Evolutionary conservation across 2,329 filamentous ascomycete species (phyloP), one percentile per base, ranked within the genome.

Genomic region (Dactylellina cionopaga): DNA sequence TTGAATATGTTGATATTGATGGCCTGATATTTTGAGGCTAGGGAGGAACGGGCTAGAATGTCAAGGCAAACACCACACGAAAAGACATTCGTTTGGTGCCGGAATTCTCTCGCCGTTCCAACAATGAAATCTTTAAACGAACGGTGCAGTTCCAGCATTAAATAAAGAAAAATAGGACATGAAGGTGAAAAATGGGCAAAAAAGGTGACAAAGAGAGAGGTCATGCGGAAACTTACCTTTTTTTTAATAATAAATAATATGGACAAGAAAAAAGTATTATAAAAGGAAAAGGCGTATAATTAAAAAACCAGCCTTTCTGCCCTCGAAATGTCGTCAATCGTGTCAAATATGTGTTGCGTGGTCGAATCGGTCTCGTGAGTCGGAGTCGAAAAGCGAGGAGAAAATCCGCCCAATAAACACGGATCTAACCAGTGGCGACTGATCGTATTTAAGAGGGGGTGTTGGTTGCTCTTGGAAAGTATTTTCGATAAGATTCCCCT

Each of bases 371-470:
- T 72, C 68, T 64, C 68, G 68, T 72, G 68, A 72, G 66, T 59
- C 49, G 41, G 33, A 58, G 56, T 46, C 49, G 25, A 64, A 64
- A 47, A 44, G 29, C 46, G n/a, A 35, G 56, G 58, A 33, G 59
- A 43, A 49, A 68, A 68, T 43, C 47, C 59, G 54, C 68, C 68
- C 68, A 72, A 65, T 72, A 65, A 60, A 65, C 58, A 72, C 59
- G 68, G 68, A 58, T 59, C 46, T 59, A 55, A 55, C 35, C 33
- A 63, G 58, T 17, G 66, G 68, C 59, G 59, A 65, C 59, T 33
- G 68, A 65, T 65, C 59, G 59, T 72, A 65, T 72, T 65, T 72
- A 65, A 59, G 52, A 72, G 56, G 54, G 44, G 47, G 58, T 44
- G 58, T 43, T 49, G 43, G 46, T 7, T 58, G 44, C 47, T 11